Base-by-base conservation (phyloP, 2,329 filamentous ascomycete species). In the Trichothecium roseum region DNA sequence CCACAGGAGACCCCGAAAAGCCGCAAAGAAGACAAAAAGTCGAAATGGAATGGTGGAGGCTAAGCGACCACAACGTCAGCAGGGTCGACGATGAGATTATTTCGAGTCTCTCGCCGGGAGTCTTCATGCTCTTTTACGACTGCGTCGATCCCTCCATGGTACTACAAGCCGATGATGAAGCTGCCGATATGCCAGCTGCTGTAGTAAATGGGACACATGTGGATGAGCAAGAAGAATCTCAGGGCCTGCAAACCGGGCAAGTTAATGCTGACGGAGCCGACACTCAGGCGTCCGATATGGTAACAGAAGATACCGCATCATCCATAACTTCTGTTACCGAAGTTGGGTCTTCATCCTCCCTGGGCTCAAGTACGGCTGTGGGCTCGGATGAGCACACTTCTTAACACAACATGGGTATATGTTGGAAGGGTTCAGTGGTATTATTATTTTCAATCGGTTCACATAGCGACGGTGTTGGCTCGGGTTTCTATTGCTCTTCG, bases 111-210 rank as follows among this genome's bases (percentile, higher is more conserved):
- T 78, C 78, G 0, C 52, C 57, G 0, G 86, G 85, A 2, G 89
- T 88, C 1, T 96, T 96, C 53, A 96, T 98, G 89, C 70, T 96
- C 1, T 96, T 96, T 55, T 98, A 96, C 55, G 89, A 98, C 53
- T 75, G 74, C 32, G 63, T 82, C 17, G 76, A 81, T 38, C 56
- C 67, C 1, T 61, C 54, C 27, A 62, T 64, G 18, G 52, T 80
- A 15, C 53, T 68, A 40, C 39, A 46, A 30, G 44, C 52, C 26
- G 45, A 39, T 10, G 36, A 40, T 10, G 46, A 52, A 16, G 20
- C 20, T 24, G 20, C 10, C 10, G 20, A 24, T 24, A 10, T 10
- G 6, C 20, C 31, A 34, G 22, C 27, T 14, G 27, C 33, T 12
- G 8, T 24, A 10, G 20, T 24, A 10, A 24, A 24, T 10, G 20